phyloP scores from a whole-genome alignment of 352 stramenopile species.

The Blastocystis sp. region DNA sequence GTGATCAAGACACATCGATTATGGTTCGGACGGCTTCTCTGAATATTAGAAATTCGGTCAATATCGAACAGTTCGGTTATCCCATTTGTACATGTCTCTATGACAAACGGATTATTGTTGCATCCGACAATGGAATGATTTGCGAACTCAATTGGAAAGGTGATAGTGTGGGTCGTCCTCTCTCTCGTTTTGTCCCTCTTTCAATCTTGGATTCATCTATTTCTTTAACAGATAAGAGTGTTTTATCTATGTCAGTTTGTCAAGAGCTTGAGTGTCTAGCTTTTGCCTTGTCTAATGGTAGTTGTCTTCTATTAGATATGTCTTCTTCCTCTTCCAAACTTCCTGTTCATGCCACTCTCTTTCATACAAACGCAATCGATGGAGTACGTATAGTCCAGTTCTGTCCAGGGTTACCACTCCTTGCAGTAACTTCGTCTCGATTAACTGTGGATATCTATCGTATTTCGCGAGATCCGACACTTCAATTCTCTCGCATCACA shows the following conservation, averaged over 20 bases:
- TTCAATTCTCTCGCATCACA: not conserved
- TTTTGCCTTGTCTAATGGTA: not conserved
- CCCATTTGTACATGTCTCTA: not conserved
- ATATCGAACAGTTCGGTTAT: constrained; percentile 49
- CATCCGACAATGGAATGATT: constrained; percentile 20
- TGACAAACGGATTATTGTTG: not conserved
- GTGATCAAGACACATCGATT: not conserved
- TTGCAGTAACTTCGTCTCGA: not conserved
- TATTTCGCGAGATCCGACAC: not conserved
- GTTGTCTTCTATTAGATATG: constrained; percentile 22
- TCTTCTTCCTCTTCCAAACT: not conserved
- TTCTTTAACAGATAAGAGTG: not conserved
- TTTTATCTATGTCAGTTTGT: not conserved
- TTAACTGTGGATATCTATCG: constrained; percentile 26
- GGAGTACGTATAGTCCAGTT: not conserved
- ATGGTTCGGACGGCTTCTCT: not conserved
- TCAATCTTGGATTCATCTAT: not conserved
- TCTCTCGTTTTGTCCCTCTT: not conserved
- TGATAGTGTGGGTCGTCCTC: not conserved
- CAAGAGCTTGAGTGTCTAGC: constrained; percentile 2
- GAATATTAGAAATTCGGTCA: not conserved
- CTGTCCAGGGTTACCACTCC: not conserved
- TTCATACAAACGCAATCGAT: not conserved
- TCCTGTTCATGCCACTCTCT: not conserved
- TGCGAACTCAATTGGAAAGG: constrained; percentile 47